These are phyloP conservation scores for Amylocystis lapponica DNA, from an alignment of 768 basidiomycete genomes.

Conservation along the genomic window DNA sequence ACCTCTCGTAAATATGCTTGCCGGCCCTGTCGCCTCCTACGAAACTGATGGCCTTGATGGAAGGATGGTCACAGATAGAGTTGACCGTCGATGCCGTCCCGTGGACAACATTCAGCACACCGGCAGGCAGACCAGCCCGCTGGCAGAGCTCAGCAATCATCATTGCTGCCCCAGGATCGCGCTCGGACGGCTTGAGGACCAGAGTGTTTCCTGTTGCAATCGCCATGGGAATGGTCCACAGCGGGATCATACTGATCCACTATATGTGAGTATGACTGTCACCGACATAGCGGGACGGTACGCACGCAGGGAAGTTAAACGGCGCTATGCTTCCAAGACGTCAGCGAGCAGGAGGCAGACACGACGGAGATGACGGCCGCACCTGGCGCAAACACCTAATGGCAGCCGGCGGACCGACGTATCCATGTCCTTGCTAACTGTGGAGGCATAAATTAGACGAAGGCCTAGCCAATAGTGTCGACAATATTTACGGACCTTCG, in stretches of 20 bases:
- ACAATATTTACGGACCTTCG: conserved; percentile 58
- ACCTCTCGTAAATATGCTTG: conserved; percentile 89
- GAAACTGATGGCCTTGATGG: conserved; percentile 92
- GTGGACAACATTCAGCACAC: conserved; percentile 90
- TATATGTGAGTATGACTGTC: neutral
- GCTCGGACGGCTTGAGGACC: conserved; percentile 92
- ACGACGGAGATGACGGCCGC: neutral
- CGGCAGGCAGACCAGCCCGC: conserved; percentile 78
- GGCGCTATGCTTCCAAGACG: conserved; percentile 57
- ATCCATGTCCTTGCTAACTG: conserved; percentile 97
- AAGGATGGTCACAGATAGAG: conserved; percentile 86
- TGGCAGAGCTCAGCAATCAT: conserved; percentile 95
- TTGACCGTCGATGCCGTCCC: conserved; percentile 89
- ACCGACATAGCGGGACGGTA: conserved; percentile 2
- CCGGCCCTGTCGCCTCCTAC: conserved; percentile 94
- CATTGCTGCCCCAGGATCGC: conserved; percentile 96
- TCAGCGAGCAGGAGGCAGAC: neutral
- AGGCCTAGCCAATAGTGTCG: neutral
- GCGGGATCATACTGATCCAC: conserved; percentile 79
- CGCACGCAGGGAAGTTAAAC: conserved; percentile 87
- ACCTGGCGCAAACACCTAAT: conserved; percentile 81
- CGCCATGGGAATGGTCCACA: conserved; percentile 94
- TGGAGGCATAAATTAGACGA: neutral
- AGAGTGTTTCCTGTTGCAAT: conserved; percentile 89
- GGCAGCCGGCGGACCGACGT: conserved; percentile 81